These are phyloP conservation scores for Haplographium delicatum DNA, from an alignment of 495 filamentous ascomycete genomes.

Conservation along the genomic window DNA sequence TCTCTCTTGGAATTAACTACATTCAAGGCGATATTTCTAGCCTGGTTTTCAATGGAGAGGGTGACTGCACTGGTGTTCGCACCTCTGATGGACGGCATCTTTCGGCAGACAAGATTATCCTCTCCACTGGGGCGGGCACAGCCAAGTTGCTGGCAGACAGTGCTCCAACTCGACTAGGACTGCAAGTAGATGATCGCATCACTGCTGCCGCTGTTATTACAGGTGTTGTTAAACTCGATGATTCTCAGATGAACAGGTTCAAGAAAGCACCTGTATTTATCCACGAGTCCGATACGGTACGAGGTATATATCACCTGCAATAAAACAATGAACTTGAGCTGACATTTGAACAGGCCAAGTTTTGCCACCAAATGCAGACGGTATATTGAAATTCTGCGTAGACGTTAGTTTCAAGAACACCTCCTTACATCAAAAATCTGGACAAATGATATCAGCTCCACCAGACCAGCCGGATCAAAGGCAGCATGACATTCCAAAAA, in stretches of 20 bases:
- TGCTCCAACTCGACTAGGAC: conserved; percentile 32
- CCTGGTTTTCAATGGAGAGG: conserved; percentile 7
- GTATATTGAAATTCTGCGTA: conserved; percentile 16
- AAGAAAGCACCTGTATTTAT: conserved; percentile 26
- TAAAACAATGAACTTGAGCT: background rate
- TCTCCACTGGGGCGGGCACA: conserved; percentile 56
- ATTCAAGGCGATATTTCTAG: conserved; percentile 11
- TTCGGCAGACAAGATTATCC: conserved; percentile 41
- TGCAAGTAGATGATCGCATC: conserved; percentile 48
- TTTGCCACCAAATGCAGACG: conserved; percentile 10
- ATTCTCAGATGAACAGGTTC: conserved; percentile 24
- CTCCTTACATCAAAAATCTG: conserved; percentile 1
- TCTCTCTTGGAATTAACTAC: conserved; percentile 42
- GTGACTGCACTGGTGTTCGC: conserved; percentile 34
- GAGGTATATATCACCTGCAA: background rate
- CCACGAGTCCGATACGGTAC: conserved; percentile 1
- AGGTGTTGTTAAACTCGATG: background rate
- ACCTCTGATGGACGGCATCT: conserved; percentile 35
- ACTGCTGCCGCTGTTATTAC: conserved; percentile 48
- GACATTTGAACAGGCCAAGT: conserved; percentile 12
- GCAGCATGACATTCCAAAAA: conserved; percentile 6
- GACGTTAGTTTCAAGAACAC: conserved; percentile 20
- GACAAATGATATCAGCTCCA: conserved; percentile 16
- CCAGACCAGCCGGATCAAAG: conserved; percentile 7
- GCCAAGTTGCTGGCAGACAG: conserved; percentile 47